A percentile compares a stretch with the other conserved stretches of the same genome.
phyloP scores from a whole-genome alignment of 805 yeast genomes.

The Grigorovia jiainica region DNA sequence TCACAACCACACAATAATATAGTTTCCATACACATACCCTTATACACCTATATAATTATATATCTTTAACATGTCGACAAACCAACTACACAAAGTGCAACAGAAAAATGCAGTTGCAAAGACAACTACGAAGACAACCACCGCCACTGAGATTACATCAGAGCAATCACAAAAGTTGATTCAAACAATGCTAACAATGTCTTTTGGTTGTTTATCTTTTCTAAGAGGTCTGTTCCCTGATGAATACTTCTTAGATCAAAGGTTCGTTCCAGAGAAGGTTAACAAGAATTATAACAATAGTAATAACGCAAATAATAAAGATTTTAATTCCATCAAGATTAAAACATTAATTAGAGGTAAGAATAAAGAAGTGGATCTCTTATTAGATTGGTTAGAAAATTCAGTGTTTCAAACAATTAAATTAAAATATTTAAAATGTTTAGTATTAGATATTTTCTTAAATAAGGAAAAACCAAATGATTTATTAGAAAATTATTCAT shows the following conservation, averaged over 20 bases:
- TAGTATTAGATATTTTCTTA: slow-evolving; percentile 38
- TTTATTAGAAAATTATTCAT: slow-evolving; percentile 42
- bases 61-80: slow-evolving; percentile 13
- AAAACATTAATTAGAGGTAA: slow-evolving; percentile 41
- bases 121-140: slow-evolving; percentile 5
- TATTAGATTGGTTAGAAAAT: slow-evolving; percentile 45
- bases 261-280: slow-evolving; percentile 33
- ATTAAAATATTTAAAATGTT: slow-evolving; percentile 33
- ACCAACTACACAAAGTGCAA: slow-evolving; percentile 10
- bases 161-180: slow-evolving; percentile 39
- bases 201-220: slow-evolving; percentile 49
- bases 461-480: slow-evolving; percentile 35
- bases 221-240: slow-evolving; percentile 51
- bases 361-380: slow-evolving; percentile 37
- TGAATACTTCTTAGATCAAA: slow-evolving; percentile 40
- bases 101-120: slow-evolving; percentile 5
- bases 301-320: slow-evolving; percentile 8
- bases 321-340: slow-evolving; percentile 32
- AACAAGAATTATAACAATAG: slow-evolving; percentile 22
- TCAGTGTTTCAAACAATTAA: slow-evolving; percentile 40
- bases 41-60: neutral
- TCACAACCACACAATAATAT: too few species aligned
- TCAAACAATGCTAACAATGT: slow-evolving; percentile 40
- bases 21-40: too few species aligned
- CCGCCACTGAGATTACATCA: slow-evolving; percentile 21